Conservation (phyloP, 345 rosid species). For the Noccaea caerulescens region DNA sequence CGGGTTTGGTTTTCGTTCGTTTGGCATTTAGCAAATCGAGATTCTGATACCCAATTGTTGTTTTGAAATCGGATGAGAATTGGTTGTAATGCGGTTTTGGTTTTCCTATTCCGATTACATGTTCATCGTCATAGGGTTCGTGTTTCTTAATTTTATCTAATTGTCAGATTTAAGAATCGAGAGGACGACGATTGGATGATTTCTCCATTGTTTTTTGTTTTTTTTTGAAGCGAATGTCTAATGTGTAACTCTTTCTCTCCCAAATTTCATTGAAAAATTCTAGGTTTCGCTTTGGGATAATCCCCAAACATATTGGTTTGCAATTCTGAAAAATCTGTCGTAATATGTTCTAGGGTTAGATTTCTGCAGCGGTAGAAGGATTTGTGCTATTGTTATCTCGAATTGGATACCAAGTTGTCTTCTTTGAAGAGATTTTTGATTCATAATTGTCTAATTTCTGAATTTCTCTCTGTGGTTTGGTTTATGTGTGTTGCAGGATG, state of each 20-base stretch:
- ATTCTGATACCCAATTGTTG: neutral
- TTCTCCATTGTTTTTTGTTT: neutral
- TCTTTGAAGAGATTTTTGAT: neutral
- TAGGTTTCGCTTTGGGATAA: slow-evolving; percentile 22
- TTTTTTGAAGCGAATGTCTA: slow-evolving; percentile 1
- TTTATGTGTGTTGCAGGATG: slow-evolving; percentile 36
- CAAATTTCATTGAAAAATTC: neutral
- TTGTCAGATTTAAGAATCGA: slow-evolving; percentile 19
- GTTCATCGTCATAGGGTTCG: slow-evolving; percentile 4
- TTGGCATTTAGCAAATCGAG: slow-evolving; percentile 24
- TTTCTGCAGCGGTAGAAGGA: slow-evolving; percentile 2
- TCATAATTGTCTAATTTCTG: neutral
- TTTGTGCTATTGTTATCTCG: slow-evolving; percentile 10
- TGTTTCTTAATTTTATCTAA: neutral
- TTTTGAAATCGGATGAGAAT: slow-evolving; percentile 20
- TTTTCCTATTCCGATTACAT: slow-evolving; percentile 6
- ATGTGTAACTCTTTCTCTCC: neutral
- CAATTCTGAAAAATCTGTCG: neutral
- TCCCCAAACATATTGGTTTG: slow-evolving; percentile 6
- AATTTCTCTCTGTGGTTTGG: neutral
- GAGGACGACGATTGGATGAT: neutral
- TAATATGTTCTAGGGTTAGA: slow-evolving; percentile 32
- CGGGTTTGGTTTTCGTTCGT: neutral
- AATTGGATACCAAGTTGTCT: neutral
- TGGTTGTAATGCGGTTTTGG: slow-evolving; percentile 26